Evolutionary conservation across 2,329 filamentous ascomycete species (phyloP).

Genomic region (Fusarium sp.): DNA sequence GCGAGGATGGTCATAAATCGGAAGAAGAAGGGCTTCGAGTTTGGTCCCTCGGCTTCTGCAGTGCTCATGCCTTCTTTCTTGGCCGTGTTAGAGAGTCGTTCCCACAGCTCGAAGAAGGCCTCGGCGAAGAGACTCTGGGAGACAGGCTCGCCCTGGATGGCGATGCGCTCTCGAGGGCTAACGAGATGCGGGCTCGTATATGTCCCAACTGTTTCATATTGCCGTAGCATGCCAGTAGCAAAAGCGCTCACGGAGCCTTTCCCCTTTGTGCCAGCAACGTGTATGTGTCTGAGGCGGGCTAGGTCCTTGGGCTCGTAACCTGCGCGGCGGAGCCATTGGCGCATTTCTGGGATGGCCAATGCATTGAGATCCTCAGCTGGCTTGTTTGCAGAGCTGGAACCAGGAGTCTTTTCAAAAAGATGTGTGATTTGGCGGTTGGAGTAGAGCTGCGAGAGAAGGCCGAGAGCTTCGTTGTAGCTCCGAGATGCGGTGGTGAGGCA

Average conservation of each 20-base stretch:
- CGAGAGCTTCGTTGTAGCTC: conserved; percentile 75
- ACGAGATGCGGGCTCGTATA: conserved; percentile 90
- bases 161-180: conserved; percentile 86
- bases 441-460: conserved; percentile 80
- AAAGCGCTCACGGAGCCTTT: conserved; percentile 92
- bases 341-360: conserved; percentile 83
- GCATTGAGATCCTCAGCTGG: conserved; percentile 72
- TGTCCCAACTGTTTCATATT: conserved; percentile 70
- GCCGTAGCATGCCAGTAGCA: conserved; percentile 80
- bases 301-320: conserved; percentile 72
- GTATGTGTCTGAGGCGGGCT: conserved; percentile 68
- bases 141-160: conserved; percentile 80
- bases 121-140: conserved; percentile 75
- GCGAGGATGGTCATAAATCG: conserved; percentile 91
- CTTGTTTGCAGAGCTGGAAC: conserved; percentile 28
- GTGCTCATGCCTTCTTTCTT: conserved; percentile 46
- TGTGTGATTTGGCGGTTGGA: conserved; percentile 78
- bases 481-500: conserved; percentile 43
- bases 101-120: conserved; percentile 90
- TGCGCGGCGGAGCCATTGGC: conserved; percentile 79
- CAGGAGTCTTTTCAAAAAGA: conserved; percentile 58
- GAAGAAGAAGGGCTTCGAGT: conserved; percentile 89
- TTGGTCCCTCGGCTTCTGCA: conserved; percentile 65
- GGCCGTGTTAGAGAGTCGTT: conserved; percentile 62
- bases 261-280: conserved; percentile 94